Conservation (phyloP, 805 yeast species). For the Ogataea sp. region DNA sequence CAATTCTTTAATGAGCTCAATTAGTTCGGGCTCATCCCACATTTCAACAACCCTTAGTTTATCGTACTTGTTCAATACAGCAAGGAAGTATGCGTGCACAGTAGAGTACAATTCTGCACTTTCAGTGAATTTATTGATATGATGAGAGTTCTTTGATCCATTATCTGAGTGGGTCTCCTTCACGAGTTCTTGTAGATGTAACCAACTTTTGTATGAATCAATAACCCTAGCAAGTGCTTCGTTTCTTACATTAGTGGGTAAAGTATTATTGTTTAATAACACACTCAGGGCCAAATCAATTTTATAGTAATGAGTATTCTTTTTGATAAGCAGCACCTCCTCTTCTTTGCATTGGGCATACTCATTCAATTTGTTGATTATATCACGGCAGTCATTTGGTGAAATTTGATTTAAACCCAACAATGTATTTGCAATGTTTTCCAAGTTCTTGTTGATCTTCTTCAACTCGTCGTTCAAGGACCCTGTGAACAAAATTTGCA, state of each 20-base stretch:
- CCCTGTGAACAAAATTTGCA: constrained; percentile 69
- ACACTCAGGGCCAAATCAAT: constrained; percentile 17
- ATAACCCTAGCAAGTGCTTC: constrained; percentile 9
- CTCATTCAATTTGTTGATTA: constrained; percentile 18
- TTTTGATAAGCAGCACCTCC: constrained; percentile 20
- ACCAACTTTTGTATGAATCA: constrained; percentile 11
- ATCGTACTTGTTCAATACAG: constrained; percentile 63
- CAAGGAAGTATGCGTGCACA: constrained; percentile 53
- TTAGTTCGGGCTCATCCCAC: constrained; percentile 81
- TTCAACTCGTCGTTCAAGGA: constrained; percentile 68
- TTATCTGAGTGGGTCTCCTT: too few relatives aligned
- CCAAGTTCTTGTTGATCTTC: constrained; percentile 32
- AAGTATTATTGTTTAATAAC: constrained; percentile 17
- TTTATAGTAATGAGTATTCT: constrained; percentile 18
- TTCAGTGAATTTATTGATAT: not conserved
- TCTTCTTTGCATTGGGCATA: constrained; percentile 20
- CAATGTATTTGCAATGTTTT: too few relatives aligned
- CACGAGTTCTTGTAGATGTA: not conserved
- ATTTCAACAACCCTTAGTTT: constrained; percentile 65
- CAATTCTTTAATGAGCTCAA: constrained; percentile 65
- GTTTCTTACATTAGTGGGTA: constrained; percentile 6
- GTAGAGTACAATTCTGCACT: constrained; percentile 39
- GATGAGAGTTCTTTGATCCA: too few relatives aligned
- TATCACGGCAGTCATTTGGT: not conserved
- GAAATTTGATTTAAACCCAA: too few relatives aligned